These are phyloP conservation scores for Kernera saxatilis DNA, from an alignment of 345 rosid genomes.

Conservation along the genomic window DNA sequence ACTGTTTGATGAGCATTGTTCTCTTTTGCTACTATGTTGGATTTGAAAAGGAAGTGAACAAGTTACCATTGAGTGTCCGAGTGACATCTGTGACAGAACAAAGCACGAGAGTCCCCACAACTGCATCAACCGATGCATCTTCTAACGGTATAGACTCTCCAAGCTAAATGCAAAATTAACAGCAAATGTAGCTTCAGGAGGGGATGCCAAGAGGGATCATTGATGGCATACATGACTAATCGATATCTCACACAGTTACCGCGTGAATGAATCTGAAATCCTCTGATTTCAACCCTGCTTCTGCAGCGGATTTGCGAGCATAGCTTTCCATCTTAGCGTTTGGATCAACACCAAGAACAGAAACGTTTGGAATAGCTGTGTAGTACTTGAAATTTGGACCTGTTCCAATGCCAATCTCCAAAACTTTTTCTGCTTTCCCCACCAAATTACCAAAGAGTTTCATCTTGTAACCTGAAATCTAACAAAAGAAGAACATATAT, in stretches of 20 bases:
- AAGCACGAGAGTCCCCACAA: slow-evolving; percentile 75
- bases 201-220: neutral
- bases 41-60: neutral
- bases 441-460: slow-evolving; percentile 50
- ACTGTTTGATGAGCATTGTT: neutral
- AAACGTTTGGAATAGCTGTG: slow-evolving; percentile 37
- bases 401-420: slow-evolving; percentile 88
- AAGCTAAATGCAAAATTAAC: slow-evolving; percentile 40
- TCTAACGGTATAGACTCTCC: slow-evolving; percentile 70
- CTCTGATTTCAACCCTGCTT: slow-evolving; percentile 51
- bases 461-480: slow-evolving; percentile 63
- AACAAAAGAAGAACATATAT: neutral
- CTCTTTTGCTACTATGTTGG: neutral
- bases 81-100: slow-evolving; percentile 72
- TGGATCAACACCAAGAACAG: slow-evolving; percentile 73
- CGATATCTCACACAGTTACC: slow-evolving; percentile 21
- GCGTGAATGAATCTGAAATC: slow-evolving; percentile 65
- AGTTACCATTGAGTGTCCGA: slow-evolving; percentile 52
- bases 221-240: neutral
- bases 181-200: neutral
- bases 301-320: slow-evolving; percentile 51
- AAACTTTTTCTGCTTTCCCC: slow-evolving; percentile 52
- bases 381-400: slow-evolving; percentile 81
- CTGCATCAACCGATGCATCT: slow-evolving; percentile 81
- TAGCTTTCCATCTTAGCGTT: slow-evolving; percentile 68